Conservation (phyloP, 2,329 filamentous ascomycete genomes). For the Exophiala xenobiotica region DNA sequence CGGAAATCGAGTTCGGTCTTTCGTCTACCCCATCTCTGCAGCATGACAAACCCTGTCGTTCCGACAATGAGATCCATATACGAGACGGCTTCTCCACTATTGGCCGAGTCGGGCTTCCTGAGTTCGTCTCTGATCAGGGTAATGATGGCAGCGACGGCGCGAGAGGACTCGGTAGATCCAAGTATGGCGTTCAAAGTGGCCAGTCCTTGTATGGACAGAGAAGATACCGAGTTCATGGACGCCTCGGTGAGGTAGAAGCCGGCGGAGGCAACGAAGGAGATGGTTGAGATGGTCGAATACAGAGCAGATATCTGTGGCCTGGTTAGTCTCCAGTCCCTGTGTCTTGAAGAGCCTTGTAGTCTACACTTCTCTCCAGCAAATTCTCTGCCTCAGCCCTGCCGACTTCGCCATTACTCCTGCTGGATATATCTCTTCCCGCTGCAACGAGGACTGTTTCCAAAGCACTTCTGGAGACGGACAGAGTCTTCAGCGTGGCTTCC, state of each 20-base stretch:
- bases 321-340: conserved; percentile 7
- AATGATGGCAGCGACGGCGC: conserved; percentile 49
- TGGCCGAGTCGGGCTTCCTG: conserved; percentile 37
- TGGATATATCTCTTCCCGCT: conserved; percentile 46
- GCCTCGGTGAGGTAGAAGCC: conserved; percentile 48
- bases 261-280: conserved; percentile 48
- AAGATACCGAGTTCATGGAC: conserved; percentile 43
- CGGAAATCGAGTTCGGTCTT: conserved; percentile 44
- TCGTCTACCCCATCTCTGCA: conserved; percentile 48
- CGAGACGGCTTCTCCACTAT: conserved; percentile 40
- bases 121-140: conserved; percentile 48
- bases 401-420: conserved; percentile 49
- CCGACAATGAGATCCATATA: conserved; percentile 47
- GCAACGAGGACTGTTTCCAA: conserved; percentile 46
- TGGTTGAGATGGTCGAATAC: conserved; percentile 47
- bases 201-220: conserved; percentile 45
- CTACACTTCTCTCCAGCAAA: conserved; percentile 47
- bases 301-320: conserved; percentile 41
- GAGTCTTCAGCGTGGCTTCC: conserved; percentile 44
- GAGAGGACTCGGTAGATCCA: conserved; percentile 50
- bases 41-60: conserved; percentile 45
- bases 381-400: conserved; percentile 45
- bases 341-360: conserved; percentile 18
- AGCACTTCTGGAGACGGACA: conserved; percentile 46
- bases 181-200: conserved; percentile 48